phyloP scores from a whole-genome alignment of 805 yeast species.

The Wickerhamiella nectarea region DNA sequence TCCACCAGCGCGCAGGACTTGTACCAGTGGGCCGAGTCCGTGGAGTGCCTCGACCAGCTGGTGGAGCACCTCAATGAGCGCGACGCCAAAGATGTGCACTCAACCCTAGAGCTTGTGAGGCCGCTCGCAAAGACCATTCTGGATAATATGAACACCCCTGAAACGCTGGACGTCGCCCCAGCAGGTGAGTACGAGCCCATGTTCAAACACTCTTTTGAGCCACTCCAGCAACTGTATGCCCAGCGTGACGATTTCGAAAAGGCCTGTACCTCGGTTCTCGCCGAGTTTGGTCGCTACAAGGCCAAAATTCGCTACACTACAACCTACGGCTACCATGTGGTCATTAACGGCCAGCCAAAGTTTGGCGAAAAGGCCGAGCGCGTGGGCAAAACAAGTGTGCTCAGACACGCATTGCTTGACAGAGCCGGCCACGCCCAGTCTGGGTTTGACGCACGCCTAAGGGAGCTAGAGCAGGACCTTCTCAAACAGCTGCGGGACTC shows the following conservation, averaged over 20 bases:
- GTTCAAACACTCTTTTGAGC: background rate
- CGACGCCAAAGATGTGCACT: background rate
- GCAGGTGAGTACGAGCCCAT: background rate
- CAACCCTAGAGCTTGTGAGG: background rate
- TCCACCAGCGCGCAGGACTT: conserved; percentile 35
- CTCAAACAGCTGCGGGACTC: conserved; percentile 35
- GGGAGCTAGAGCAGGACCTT: conserved; percentile 40
- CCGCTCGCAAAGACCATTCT: background rate
- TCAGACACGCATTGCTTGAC: conserved; percentile 11
- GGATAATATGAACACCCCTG: background rate
- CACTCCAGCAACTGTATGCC: background rate
- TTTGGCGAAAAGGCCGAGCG: background rate
- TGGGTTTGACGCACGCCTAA: conserved; percentile 34
- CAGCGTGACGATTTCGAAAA: background rate
- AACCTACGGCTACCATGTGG: background rate
- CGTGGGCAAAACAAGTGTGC: background rate
- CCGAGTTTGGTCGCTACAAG: background rate
- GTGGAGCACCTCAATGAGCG: background rate
- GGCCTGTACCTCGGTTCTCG: background rate
- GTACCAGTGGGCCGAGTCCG: conserved; percentile 30
- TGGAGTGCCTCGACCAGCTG: conserved; percentile 28
- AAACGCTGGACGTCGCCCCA: background rate
- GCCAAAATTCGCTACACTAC: background rate
- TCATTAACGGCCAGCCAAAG: background rate
- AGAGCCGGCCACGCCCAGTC: conserved; percentile 38